Evolutionary conservation across 2,329 filamentous ascomycete species (phyloP).

Genomic region (Albifimbria verrucaria): DNA sequence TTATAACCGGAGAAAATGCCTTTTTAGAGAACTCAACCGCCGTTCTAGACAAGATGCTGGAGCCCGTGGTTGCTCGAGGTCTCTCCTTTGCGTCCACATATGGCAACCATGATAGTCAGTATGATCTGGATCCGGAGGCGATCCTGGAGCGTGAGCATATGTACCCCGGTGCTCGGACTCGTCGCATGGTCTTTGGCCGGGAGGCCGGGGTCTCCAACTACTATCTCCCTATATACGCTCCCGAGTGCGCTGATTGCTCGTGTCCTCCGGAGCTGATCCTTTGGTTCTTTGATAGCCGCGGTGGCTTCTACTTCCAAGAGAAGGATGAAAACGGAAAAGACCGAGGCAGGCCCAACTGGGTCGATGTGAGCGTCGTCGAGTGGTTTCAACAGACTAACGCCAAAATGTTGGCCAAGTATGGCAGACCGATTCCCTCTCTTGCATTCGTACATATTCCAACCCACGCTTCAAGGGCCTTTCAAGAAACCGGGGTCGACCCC

Average conservation of each 20-base stretch:
- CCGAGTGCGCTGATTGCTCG: conserved; percentile 23
- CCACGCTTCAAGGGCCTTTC: conserved; percentile 21
- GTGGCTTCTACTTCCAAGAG: conserved; percentile 47
- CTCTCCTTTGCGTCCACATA: conserved; percentile 66
- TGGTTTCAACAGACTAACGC: conserved; percentile 40
- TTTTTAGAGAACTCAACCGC: conserved; percentile 49
- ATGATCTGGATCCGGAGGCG: conserved; percentile 48
- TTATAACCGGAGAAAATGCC: conserved; percentile 66
- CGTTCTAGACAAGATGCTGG: conserved; percentile 58
- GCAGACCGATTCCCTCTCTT: conserved; percentile 37
- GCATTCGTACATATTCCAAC: conserved; percentile 48
- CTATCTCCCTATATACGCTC: conserved; percentile 40
- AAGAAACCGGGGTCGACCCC: conserved; percentile 28
- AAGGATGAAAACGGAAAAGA: conserved; percentile 11
- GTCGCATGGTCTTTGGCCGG: conserved; percentile 32
- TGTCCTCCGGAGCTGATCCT: conserved; percentile 48
- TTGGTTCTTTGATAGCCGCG: conserved; percentile 71
- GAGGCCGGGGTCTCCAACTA: conserved; percentile 44
- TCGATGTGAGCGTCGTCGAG: conserved; percentile 36
- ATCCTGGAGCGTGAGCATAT: conserved; percentile 39
- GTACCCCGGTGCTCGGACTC: conserved; percentile 36
- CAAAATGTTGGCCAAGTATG: conserved; percentile 22
- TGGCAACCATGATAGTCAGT: conserved; percentile 66
- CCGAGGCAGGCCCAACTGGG: conserved; percentile 36
- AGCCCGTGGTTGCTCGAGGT: conserved; percentile 51